A percentile compares a stretch with the other conserved stretches of the same genome.
Conservation (phyloP, 1,284 basidiomycete species). For the Crepidotus sp. region DNA sequence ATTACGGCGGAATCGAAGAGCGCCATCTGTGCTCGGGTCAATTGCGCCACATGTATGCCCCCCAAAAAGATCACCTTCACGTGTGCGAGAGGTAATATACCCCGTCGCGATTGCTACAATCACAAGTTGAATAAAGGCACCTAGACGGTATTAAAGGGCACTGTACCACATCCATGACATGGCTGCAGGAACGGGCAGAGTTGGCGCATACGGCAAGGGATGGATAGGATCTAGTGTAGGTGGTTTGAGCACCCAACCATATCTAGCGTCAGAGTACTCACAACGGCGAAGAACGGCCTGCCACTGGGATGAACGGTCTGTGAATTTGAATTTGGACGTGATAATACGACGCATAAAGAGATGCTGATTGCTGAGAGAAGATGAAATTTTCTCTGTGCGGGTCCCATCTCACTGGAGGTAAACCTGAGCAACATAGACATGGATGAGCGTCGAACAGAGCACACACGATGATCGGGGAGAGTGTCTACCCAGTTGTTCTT, state of each 20-base stretch:
- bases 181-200: conserved; percentile 25
- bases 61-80: conserved; percentile 19
- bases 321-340: conserved; percentile 39
- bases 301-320: conserved; percentile 47
- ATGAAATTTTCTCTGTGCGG: conserved; percentile 28
- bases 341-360: conserved; percentile 45
- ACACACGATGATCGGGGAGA: conserved; percentile 36
- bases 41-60: not conserved
- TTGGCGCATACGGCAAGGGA: conserved; percentile 27
- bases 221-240: conserved; percentile 22
- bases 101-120: conserved; percentile 8
- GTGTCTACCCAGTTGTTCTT: conserved; percentile 50
- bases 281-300: conserved; percentile 20
- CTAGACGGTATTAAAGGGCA: conserved; percentile 22
- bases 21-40: conserved; percentile 12
- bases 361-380: conserved; percentile 48
- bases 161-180: conserved; percentile 21
- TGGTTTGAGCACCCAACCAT: not conserved
- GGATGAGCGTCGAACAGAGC: not conserved
- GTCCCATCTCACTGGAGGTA: conserved; percentile 29
- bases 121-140: not conserved
- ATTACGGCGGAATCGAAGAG: conserved; percentile 17
- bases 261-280: conserved; percentile 16
- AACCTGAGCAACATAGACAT: not conserved
- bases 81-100: conserved; percentile 22